Evolutionary conservation across 768 basidiomycete genomes (phyloP).

Genomic region (Chalciporus pseudorubinellus): DNA sequence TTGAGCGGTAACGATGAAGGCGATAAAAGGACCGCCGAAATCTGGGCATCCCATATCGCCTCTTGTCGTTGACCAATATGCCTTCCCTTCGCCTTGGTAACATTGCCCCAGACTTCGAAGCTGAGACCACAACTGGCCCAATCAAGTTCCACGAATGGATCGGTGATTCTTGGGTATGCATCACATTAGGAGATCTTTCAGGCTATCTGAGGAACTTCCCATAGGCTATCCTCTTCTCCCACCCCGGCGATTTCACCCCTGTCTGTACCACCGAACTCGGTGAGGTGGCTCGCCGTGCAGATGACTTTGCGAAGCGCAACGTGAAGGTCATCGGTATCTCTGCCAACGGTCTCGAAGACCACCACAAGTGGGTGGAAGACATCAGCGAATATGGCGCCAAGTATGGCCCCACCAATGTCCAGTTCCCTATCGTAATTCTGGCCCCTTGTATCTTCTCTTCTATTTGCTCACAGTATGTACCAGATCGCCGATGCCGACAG

Average conservation of each 20-base stretch:
- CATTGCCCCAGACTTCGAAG: conserved; percentile 89
- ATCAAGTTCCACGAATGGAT: conserved; percentile 96
- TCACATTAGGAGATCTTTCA: conserved; percentile 1
- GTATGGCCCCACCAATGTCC: conserved; percentile 66
- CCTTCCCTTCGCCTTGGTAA: conserved; percentile 75
- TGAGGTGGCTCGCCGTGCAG: conserved; percentile 84
- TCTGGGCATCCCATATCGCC: conserved; percentile 2
- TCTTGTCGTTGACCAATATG: conserved; percentile 26
- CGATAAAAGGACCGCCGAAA: conserved; percentile 5
- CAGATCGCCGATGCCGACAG: conserved; percentile 93
- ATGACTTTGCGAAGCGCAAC: conserved; percentile 81
- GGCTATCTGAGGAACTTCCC: not conserved
- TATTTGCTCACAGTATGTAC: conserved; percentile 8
- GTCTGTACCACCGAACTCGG: conserved; percentile 97
- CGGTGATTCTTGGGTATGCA: conserved; percentile 77
- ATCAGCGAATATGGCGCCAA: conserved; percentile 79
- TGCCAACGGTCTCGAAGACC: conserved; percentile 83
- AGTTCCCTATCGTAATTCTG: conserved; percentile 81
- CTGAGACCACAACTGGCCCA: conserved; percentile 79
- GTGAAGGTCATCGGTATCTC: conserved; percentile 95
- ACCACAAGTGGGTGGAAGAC: conserved; percentile 86
- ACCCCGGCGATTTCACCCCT: conserved; percentile 91
- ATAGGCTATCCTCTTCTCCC: conserved; percentile 90
- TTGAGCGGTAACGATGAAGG: not conserved
- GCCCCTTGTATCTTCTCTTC: not conserved